Percentiles rank a stretch among this genome's conserved stretches.
Evolutionary conservation across 129 eudicot genomes (phyloP).

Genomic region (Pseudognaphalium luteoalbum): DNA sequence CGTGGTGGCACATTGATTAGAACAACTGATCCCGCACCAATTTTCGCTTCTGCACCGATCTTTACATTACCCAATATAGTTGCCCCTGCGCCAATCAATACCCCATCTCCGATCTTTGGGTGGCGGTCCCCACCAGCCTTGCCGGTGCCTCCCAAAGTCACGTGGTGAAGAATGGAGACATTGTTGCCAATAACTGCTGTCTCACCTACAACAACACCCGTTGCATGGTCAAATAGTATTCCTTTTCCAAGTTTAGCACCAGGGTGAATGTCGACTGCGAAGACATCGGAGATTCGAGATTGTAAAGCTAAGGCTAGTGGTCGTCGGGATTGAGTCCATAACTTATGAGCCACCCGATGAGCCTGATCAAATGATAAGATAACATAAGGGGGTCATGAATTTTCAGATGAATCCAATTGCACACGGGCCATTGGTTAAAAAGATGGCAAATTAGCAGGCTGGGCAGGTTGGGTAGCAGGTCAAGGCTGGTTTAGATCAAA

Average conservation of each 20-base stretch:
- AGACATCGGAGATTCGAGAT: slow-evolving; percentile 76
- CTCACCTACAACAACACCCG: slow-evolving; percentile 87
- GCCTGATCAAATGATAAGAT: slow-evolving; percentile 42
- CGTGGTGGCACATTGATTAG: slow-evolving; percentile 76
- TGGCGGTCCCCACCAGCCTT: slow-evolving; percentile 80
- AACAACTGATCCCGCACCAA: slow-evolving; percentile 89
- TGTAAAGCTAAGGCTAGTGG: slow-evolving; percentile 75
- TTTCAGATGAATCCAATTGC: not conserved
- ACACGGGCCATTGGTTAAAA: too few species aligned
- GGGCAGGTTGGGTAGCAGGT: too few species aligned
- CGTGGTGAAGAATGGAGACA: slow-evolving; percentile 79
- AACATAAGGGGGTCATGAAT: not conserved
- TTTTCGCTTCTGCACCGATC: slow-evolving; percentile 77
- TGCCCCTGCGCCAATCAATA: slow-evolving; percentile 89
- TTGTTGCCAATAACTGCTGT: slow-evolving; percentile 80
- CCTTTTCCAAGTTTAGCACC: slow-evolving; percentile 77
- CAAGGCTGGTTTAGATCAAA: not conserved
- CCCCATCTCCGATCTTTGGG: slow-evolving; percentile 89
- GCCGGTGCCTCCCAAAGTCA: slow-evolving; percentile 84
- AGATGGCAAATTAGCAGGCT: too few species aligned
- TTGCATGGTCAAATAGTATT: slow-evolving; percentile 83
- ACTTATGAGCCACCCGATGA: slow-evolving; percentile 77
- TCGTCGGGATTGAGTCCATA: slow-evolving; percentile 60
- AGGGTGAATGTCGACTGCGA: slow-evolving; percentile 83
- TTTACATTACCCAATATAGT: slow-evolving; percentile 69